Base-by-base conservation (phyloP, 306 rosid genomes). In the Cicer arietinum region DNA sequence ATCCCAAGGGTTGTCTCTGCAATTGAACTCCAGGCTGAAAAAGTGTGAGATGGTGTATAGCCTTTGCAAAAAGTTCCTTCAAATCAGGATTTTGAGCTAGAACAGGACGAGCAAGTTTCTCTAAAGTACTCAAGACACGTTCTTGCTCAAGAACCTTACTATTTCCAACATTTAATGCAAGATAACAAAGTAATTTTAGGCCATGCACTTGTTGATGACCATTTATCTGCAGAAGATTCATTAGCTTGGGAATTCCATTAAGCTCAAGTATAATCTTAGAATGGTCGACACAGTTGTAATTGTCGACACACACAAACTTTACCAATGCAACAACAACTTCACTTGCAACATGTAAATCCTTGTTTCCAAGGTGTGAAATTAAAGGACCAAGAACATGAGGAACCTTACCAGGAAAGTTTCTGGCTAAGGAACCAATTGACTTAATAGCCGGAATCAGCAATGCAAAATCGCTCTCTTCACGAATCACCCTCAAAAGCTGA, bases 1-100 rank as follows among this genome's bases (percentile, higher is more conserved):
- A 81, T 41, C 82, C 81, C 58, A 69, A 82, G 57, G 87, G 76
- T 51, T 81, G 92, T 71, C 89, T 77, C 86, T 83, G 94, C 72
- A 90, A 90, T 67, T 87, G 96, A 82, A 84, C 88, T 80, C 96
- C 96, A 0, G 94, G 67, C 83, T 94, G 98, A 81, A 86, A 91
- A 78, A 94, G 96, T 62, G 89, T 86, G 69, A 91, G 98, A 65
- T 88, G 87, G 79, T 90, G 89, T 43, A 91, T 77, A 66, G 98
- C 94, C 43, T 81, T 81, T 7, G 81, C 73, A 10, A 74, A 74
- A 73, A 91, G 78, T 6, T 88, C 98, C 74, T 66, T 89, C 85
- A 88, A 64, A 35, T 81, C 90, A 5, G 96, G 90, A 80, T 81
- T 59, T 39, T 88, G 97, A 73, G 91, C 77, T 67, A 84, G 35